Percentiles rank a stretch among this genome's conserved stretches.
Conservation (phyloP, 1,284 basidiomycete genomes). For the Earliella scabrosa region DNA sequence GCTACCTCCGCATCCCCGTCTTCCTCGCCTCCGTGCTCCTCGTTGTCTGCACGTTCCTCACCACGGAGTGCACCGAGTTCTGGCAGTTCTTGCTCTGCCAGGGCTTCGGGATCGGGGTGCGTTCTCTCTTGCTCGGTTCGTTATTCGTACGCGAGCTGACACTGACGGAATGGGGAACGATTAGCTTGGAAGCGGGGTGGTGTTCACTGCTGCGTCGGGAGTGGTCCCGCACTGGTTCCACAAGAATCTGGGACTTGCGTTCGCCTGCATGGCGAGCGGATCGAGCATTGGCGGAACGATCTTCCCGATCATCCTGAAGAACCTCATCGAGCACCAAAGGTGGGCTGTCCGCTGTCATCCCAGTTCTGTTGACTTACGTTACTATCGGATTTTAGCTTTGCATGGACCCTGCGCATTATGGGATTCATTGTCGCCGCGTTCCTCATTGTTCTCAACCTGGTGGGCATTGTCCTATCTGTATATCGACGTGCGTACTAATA, state of each 20-base stretch:
- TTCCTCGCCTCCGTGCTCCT: constrained; percentile 39
- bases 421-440: constrained; percentile 53
- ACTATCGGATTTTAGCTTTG: too few species aligned
- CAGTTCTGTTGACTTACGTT: too few species aligned
- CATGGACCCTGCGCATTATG: constrained; percentile 63
- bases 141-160: background rate
- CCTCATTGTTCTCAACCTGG: constrained; percentile 49
- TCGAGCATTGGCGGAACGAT: constrained; percentile 49
- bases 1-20: constrained; percentile 48
- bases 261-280: constrained; percentile 45
- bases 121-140: constrained; percentile 4
- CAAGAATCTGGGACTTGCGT: constrained; percentile 42
- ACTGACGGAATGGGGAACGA: background rate
- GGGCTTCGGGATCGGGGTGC: constrained; percentile 48
- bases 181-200: constrained; percentile 35
- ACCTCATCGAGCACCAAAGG: constrained; percentile 42
- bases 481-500: too few species aligned
- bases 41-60: constrained; percentile 49
- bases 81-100: constrained; percentile 59
- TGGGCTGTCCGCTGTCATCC: constrained; percentile 8
- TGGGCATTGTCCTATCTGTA: too few species aligned
- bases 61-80: constrained; percentile 52
- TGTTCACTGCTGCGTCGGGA: constrained; percentile 49
- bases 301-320: constrained; percentile 46
- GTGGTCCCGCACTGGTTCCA: constrained; percentile 55